Conservation (phyloP, 1,284 basidiomycete species). For the Tremellales sp. region DNA sequence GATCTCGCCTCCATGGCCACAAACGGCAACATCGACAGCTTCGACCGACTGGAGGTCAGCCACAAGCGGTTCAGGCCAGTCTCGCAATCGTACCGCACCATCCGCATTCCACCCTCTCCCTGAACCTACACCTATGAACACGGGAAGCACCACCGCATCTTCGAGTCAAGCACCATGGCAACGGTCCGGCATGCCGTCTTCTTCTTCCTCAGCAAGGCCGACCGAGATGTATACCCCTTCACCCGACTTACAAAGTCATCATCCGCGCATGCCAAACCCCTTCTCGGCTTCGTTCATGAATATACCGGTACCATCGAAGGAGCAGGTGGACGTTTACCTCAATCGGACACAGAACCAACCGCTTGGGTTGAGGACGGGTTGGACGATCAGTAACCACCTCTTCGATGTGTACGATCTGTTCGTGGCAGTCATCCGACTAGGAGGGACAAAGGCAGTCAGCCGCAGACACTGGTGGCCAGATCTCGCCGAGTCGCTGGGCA, state of each 20-base stretch:
- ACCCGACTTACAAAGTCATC: too few relatives aligned
- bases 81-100: too few relatives aligned
- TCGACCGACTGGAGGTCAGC: too few relatives aligned
- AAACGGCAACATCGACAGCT: too few relatives aligned
- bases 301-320: constrained; percentile 17
- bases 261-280: constrained; percentile 7
- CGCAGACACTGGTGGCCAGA: constrained; percentile 16
- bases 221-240: too few relatives aligned
- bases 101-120: too few relatives aligned
- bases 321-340: constrained; percentile 26
- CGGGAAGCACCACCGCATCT: too few relatives aligned
- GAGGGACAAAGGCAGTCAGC: constrained; percentile 15
- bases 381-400: constrained; percentile 11
- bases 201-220: too few relatives aligned
- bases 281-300: neutral
- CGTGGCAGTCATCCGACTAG: constrained; percentile 13
- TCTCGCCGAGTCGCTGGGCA: constrained; percentile 14
- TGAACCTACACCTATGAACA: neutral
- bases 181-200: too few relatives aligned
- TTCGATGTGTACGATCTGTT: constrained; percentile 26
- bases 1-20: too few relatives aligned
- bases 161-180: too few relatives aligned
- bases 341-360: constrained; percentile 11
- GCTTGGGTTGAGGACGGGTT: constrained; percentile 15
- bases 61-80: too few relatives aligned